Base-by-base conservation (phyloP, 352 stramenopile species). In the Chrysophaeum taylorii region DNA sequence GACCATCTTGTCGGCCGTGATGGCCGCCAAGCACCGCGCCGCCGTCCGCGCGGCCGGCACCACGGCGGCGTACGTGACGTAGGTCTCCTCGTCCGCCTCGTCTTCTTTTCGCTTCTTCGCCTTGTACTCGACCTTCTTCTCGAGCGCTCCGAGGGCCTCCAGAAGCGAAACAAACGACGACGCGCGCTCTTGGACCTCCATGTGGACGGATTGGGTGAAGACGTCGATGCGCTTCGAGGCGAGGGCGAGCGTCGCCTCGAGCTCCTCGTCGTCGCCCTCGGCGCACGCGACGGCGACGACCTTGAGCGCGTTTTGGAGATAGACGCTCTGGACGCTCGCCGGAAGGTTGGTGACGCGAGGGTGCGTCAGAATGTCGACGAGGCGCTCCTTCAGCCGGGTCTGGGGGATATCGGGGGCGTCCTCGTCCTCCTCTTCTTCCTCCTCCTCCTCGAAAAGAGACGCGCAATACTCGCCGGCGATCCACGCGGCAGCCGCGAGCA, bases 401-500 rank as follows among this genome's bases (percentile, higher is more conserved):
- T 76, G 79, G 15, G 38, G 38, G 14, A 48, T 39, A 27, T 4
- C 27, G 61, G 43, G 69, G 1, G 85, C 83, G 7, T 86, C 78
- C 0, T 92, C 82, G 0, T 92, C 87, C 0, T 88, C 84, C 18
- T 89, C 84, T 1, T 86, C 78, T 5, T 90, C 80, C 21, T 86
- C 77, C 29, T 90, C 76, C 70, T 92, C 85, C 67, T 94, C 87
- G 29, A 91, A 73, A 72, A 96, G 85, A 66, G 91, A 85, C 29
- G 92, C 81, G 42, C 81, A 84, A 78, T 98, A 99, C 81, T 99
- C 95, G 52, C 94, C 95, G 0, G 94, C 89, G 79, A 99, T 97
- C 92, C 92, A 99, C 29, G 92, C 92, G 15, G 94, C 89, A 1
- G 93, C 94, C 69, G 89, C 92, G 52, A 96, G 87, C 37, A 98